A percentile compares a stretch with the other conserved stretches of the same genome.
These are phyloP conservation scores for Lachancea thermotolerans DNA, from an alignment of 805 yeast genomes.

Conservation along the genomic window DNA sequence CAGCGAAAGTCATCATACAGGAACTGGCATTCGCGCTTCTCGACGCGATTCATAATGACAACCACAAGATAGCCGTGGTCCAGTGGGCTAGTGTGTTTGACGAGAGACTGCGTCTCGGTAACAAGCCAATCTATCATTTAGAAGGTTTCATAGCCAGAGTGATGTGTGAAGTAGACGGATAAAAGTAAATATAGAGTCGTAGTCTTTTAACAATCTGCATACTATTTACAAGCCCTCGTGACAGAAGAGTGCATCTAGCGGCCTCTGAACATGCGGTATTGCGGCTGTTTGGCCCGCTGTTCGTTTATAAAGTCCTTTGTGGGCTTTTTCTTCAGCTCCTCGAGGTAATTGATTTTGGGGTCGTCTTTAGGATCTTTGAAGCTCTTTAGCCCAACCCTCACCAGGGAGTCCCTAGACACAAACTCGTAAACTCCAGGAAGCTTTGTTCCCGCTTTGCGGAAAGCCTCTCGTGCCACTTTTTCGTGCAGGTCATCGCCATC, in stretches of 20 bases:
- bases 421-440: constrained; percentile 91
- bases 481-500: constrained; percentile 72
- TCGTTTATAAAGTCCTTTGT: constrained; percentile 55
- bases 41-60: constrained; percentile 20
- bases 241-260: constrained; percentile 34
- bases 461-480: constrained; percentile 81
- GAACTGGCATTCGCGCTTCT: constrained; percentile 45
- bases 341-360: constrained; percentile 45
- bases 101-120: constrained; percentile 79
- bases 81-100: constrained; percentile 64
- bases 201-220: background rate
- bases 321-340: constrained; percentile 52
- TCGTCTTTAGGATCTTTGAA: constrained; percentile 38
- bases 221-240: constrained; percentile 7
- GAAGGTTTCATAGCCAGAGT: constrained; percentile 89
- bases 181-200: background rate
- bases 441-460: constrained; percentile 83
- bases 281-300: constrained; percentile 42
- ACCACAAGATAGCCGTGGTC: constrained; percentile 42
- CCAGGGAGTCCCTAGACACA: constrained; percentile 52
- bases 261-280: constrained; percentile 55
- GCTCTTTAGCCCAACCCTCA: constrained; percentile 64
- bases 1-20: constrained; percentile 74
- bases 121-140: constrained; percentile 84
- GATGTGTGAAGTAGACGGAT: constrained; percentile 56